Evolutionary conservation across 2,329 filamentous ascomycete genomes (phyloP), one percentile per base, ranked within the genome.

Genomic region (Phaeosphaeria sp.): DNA sequence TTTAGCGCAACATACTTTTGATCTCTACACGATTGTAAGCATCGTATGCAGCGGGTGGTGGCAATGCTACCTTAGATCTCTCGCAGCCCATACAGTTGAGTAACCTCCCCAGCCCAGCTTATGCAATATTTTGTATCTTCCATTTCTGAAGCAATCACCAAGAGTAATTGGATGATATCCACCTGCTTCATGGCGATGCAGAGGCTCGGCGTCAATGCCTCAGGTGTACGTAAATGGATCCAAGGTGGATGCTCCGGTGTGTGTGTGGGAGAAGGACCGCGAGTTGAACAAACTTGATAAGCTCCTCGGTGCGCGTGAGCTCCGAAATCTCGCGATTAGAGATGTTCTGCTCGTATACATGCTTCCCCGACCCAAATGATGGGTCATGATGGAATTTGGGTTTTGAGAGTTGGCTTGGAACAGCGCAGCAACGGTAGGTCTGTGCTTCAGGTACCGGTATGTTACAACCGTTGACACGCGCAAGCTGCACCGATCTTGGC

Each of bases 1-100:
- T 71, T 72, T 1, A 74, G 1, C 4, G 68, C 65, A 25, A 74
- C 70, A 46, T 72, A 69, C 22, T 25, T 7, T 52, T 64, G 50
- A 5, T 55, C 27, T 39, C 56, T 66, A 25, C 10, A 3, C 17
- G 46, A 10, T 42, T 9, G 20, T 66, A 46, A 66, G 57, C 52
- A 42, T 30, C 1, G 25, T 7, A n/a, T 21, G 23, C 23, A 36
- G 21, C 3, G 21, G 20, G 9, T 36, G n/a, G 13, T 51, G 44
- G n/a, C 17, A 3, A 36, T 3, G 7, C 9, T 30, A 65, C 64
- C 55, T 64, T 11, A 27, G 48, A 59, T 66, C 62, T 46, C 47
- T 53, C 21, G 63, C 64, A 50, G 62, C 64, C 68, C 66, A 70
- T 1, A 71, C 64, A 1, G 64, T 70, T 1, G 67, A 64, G 42